phyloP scores from a whole-genome alignment of 208 protist species.

The Trypanosoma lewisi region DNA sequence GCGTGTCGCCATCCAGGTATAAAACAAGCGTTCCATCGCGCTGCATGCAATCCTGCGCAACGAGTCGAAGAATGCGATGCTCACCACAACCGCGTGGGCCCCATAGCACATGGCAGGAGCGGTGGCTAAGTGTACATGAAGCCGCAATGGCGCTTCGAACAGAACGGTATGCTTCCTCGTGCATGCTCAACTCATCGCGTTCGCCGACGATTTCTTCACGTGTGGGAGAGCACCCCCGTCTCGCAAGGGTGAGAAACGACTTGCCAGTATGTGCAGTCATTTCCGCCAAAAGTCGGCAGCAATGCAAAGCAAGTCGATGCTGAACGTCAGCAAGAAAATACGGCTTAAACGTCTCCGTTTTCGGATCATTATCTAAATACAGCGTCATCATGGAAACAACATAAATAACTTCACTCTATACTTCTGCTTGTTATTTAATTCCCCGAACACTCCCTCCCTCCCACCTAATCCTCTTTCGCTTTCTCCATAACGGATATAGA shows the following conservation, averaged over 20 bases:
- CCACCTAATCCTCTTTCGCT: too few relatives aligned
- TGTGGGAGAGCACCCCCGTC: constrained; percentile 28
- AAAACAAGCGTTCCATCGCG: constrained; percentile 56
- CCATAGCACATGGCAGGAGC: constrained; percentile 78
- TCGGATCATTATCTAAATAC: neutral
- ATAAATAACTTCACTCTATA: too few relatives aligned
- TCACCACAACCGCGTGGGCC: constrained; percentile 69
- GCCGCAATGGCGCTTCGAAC: constrained; percentile 70
- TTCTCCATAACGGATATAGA: too few relatives aligned
- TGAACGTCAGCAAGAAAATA: constrained; percentile 39
- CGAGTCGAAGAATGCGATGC: constrained; percentile 65
- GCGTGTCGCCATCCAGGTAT: constrained; percentile 58
- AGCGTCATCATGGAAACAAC: neutral
- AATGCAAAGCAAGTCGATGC: constrained; percentile 27
- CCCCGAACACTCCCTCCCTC: neutral
- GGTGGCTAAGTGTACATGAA: constrained; percentile 66
- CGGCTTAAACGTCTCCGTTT: neutral
- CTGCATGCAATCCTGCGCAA: constrained; percentile 54
- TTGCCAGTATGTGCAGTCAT: constrained; percentile 20
- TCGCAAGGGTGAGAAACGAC: constrained; percentile 31
- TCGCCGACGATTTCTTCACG: neutral
- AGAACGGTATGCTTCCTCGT: constrained; percentile 59
- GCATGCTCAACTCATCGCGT: constrained; percentile 25
- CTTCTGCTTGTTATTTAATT: too few relatives aligned
- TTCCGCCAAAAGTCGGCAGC: constrained; percentile 33